Evolutionary conservation across 2,329 filamentous ascomycete genomes (phyloP).

Genomic region (Fusarium dimerum): DNA sequence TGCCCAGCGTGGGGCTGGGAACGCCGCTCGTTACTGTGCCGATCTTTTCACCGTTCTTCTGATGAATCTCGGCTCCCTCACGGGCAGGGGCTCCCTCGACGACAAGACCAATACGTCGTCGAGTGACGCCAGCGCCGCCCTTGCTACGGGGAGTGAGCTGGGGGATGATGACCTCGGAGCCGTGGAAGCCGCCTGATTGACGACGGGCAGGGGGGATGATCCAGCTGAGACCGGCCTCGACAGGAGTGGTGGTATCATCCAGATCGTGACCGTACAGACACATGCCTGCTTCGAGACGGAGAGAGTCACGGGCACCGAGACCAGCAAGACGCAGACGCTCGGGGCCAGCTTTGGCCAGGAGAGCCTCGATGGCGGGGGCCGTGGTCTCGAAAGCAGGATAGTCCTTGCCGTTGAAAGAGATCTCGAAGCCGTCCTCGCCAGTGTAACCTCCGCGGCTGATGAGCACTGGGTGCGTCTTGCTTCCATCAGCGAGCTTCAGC

Average conservation of each 20-base stretch:
- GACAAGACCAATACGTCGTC: slow-evolving; percentile 78
- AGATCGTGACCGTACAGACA: slow-evolving; percentile 99
- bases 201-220: slow-evolving; percentile 80
- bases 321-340: slow-evolving; percentile 75
- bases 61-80: slow-evolving; percentile 80
- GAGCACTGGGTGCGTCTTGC: slow-evolving; percentile 47
- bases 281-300: slow-evolving; percentile 96
- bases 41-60: slow-evolving; percentile 65
- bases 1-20: slow-evolving; percentile 80
- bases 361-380: slow-evolving; percentile 63
- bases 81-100: slow-evolving; percentile 86
- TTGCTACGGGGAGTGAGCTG: slow-evolving; percentile 76
- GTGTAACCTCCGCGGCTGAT: slow-evolving; percentile 93
- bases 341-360: slow-evolving; percentile 65
- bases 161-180: slow-evolving; percentile 72
- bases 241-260: slow-evolving; percentile 69
- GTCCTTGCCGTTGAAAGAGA: slow-evolving; percentile 66
- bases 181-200: slow-evolving; percentile 74
- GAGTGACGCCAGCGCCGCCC: slow-evolving; percentile 67
- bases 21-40: slow-evolving; percentile 87
- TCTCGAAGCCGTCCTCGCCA: slow-evolving; percentile 97
- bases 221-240: slow-evolving; percentile 66
- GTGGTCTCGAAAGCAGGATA: slow-evolving; percentile 40
- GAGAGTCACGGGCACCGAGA: slow-evolving; percentile 85
- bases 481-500: slow-evolving; percentile 60